Base-by-base conservation (phyloP, 139 green algal genomes). In the Mychonastes homosphaera region DNA sequence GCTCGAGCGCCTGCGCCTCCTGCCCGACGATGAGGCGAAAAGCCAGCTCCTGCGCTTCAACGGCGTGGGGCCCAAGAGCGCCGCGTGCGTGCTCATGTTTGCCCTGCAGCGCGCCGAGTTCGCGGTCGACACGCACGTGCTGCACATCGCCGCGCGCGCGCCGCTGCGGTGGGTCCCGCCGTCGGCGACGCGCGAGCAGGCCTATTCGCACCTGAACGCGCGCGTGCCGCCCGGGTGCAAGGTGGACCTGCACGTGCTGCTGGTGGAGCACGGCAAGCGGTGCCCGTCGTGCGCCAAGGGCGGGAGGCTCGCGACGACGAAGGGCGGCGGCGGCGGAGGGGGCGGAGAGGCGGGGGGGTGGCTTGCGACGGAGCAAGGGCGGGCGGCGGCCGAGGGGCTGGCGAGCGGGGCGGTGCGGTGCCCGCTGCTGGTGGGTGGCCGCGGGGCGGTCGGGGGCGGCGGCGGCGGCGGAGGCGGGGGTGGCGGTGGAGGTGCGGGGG, bases 71-170 rank as follows among this genome's bases (percentile, higher is more conserved):
- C 67, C 73, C 29, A 90, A 90, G 71, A 89, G 72, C 15, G 46
- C 81, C 3, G 53, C 77, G 0, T 91, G 83, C 68, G 73, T 85
- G 44, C 59, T 89, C 18, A 75, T 89, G 62, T 90, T 91, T 44
- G 69, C 57, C 26, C 44, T 87, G 30, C 39, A 65, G n/a, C 57
- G 76, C 2, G 34, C 60, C 2, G 83, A 89, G 53, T 88, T 89
- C 26, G 79, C 83, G 0, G 82, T 89, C 19, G 82, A 89, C 64
- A 87, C 82, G 19, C 82, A 91, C 60, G 82, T 91, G 38, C 72
- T 69, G 66, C 60, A 71, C 24, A 84, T 84, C 53, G 63, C 62
- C 36, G 65, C 5, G 36, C 36, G 13, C 10, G 12, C 10, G 36
- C 13, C 36, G 56, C 33, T 63, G 56, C 62, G 74, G 13, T 91